Evolutionary conservation across 495 filamentous ascomycete genomes (phyloP).

Genomic region (Trichoderma virens): DNA sequence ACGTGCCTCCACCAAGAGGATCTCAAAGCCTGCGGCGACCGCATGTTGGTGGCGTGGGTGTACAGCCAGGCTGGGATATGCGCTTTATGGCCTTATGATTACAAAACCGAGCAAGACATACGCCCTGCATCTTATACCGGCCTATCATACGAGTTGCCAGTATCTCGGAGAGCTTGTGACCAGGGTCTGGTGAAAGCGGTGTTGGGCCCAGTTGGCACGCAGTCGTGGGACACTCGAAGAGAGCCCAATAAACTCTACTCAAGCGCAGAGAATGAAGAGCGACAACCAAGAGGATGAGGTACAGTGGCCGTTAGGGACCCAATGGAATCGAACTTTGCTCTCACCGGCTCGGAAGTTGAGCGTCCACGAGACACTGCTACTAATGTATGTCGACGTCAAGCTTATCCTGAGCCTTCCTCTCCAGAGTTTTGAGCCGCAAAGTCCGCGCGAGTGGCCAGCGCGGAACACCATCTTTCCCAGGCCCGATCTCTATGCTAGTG

Average conservation of each 20-base stretch:
- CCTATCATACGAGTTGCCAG: neutral
- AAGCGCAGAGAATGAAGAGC: neutral
- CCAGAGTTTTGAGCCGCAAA: neutral
- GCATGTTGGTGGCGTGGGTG: neutral
- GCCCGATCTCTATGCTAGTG: neutral
- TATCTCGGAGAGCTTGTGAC: neutral
- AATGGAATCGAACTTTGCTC: neutral
- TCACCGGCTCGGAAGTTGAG: neutral
- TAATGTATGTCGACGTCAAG: conserved; percentile 5
- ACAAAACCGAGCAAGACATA: neutral
- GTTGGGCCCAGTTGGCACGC: neutral
- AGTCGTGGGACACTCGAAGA: neutral
- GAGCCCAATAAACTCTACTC: neutral
- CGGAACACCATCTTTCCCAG: neutral
- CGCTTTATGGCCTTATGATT: neutral
- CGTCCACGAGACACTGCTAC: neutral
- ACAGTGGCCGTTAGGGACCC: neutral
- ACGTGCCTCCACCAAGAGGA: neutral
- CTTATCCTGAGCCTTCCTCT: neutral
- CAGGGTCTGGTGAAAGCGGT: neutral
- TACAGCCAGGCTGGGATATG: neutral
- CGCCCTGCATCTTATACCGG: neutral
- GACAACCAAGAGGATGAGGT: neutral
- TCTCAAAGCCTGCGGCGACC: neutral
- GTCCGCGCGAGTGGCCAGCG: neutral